Evolutionary conservation across 805 yeast genomes (phyloP), one percentile per base, ranked within the genome.

Genomic region (Metschnikowia continentalis): DNA sequence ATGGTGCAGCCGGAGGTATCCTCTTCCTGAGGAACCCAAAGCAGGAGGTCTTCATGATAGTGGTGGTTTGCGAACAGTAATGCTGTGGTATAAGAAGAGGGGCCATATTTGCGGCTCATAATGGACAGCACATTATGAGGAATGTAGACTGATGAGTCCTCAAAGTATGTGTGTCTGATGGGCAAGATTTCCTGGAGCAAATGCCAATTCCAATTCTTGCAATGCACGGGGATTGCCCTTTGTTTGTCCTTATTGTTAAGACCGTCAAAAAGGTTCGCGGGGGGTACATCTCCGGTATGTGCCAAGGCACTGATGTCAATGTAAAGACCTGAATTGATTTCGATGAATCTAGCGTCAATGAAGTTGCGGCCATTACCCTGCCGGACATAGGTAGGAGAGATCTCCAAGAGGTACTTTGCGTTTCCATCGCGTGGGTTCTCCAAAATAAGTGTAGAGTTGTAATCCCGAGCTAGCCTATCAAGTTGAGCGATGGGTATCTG

Each of bases 1-100:
- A 66, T 62, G 14, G 59, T 47, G 10, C 60, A 58, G 37, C 65
- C 65, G 41, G 23, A 6, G 32, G 39, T 6, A 59, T 81, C 77
- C 7, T 71, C 56, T 22, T 63, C 59, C 55, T 76, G 74, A 4
- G 77, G 71, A 3, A 78, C 79, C 82, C 81, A 78, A 35, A 77
- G 55, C 20, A 66, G 64, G 46, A 77, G 65, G 50, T 76, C 78
- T n/a, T 56, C 48, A 53, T 74, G 78, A 57, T 66, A 76, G 47
- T 72, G 70, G 54, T 72, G 70, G 40, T 64, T 59, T 17, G 57
- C 46, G 53, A 66, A 70, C 41, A 57, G 53, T 3, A 49, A 45
- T 46, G 65, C 65, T n/a, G 67, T 57, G 33, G 69, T 66, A 54
- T 55, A 65, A 3, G 70, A 65, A 14, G 54, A 61, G 22, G 51